These are phyloP conservation scores for Penicillium sp. DNA, from an alignment of 2,329 filamentous ascomycete species.

Conservation along the genomic window DNA sequence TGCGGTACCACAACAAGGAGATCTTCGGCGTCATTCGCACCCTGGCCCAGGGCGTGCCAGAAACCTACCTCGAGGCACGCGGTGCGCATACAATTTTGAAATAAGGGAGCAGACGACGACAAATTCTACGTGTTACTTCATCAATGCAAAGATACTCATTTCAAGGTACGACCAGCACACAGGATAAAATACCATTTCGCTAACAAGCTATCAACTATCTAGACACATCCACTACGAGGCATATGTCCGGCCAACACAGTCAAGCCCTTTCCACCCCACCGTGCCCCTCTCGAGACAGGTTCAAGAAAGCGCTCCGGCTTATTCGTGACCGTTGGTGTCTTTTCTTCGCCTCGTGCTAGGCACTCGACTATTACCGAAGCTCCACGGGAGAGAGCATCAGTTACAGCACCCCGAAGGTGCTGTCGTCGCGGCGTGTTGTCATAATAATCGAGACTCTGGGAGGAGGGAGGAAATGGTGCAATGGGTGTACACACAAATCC, in stretches of 20 bases:
- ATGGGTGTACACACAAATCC: background rate
- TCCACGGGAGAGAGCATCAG: conserved; percentile 62
- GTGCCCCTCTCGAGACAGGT: conserved; percentile 72
- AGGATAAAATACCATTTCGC: background rate
- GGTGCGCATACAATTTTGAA: conserved; percentile 93
- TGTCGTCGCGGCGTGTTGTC: conserved; percentile 53
- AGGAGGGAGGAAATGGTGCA: background rate
- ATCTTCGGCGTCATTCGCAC: conserved; percentile 80
- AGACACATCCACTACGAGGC: conserved; percentile 7
- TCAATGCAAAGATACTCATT: background rate
- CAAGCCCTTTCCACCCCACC: conserved; percentile 89
- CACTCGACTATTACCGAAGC: conserved; percentile 69
- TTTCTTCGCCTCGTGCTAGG: conserved; percentile 74
- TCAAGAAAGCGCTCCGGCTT: conserved; percentile 97
- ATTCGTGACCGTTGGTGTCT: conserved; percentile 75
- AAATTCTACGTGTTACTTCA: background rate
- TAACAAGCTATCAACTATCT: background rate
- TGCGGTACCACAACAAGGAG: conserved; percentile 91
- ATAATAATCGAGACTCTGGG: conserved; percentile 4
- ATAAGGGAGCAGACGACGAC: conserved; percentile 40
- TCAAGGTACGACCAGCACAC: background rate
- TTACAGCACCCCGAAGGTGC: conserved; percentile 54
- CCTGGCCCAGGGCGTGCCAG: conserved; percentile 76
- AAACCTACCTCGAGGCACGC: conserved; percentile 84
- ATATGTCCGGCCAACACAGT: conserved; percentile 87